phyloP scores from a whole-genome alignment of 2,329 filamentous ascomycete species.

The Xylaria sp. region DNA sequence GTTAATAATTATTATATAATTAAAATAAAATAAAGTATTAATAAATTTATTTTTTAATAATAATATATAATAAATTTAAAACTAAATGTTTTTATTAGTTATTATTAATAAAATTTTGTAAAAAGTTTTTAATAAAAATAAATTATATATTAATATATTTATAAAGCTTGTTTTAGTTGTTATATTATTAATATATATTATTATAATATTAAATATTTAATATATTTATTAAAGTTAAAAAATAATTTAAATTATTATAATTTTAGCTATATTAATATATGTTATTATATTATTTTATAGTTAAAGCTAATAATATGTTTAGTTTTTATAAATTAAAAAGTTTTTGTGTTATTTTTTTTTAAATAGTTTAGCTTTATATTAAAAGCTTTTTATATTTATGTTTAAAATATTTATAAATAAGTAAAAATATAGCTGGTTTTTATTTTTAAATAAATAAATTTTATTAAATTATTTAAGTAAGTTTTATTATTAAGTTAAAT shows the following conservation, averaged over 20 bases:
- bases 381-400: not conserved
- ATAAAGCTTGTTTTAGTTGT: not conserved
- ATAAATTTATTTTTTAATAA: not conserved
- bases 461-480: not conserved
- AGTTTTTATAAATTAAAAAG: no score
- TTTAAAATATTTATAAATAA: not conserved
- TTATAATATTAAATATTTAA: not conserved
- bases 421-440: no score
- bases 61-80: not conserved
- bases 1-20: not conserved
- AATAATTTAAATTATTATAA: not conserved
- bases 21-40: not conserved
- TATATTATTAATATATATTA: not conserved
- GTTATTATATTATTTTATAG: no score
- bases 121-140: no score
- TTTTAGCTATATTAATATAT: no score
- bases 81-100: not conserved
- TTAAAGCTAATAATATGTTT: no score
- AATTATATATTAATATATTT: no score
- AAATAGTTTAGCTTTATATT: not conserved
- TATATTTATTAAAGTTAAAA: not conserved
- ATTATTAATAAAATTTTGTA: no score
- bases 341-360: not conserved
- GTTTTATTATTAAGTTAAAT: not conserved
- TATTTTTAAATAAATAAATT: no score